phyloP scores from a whole-genome alignment of 768 basidiomycete genomes.

The Russula olivacea region DNA sequence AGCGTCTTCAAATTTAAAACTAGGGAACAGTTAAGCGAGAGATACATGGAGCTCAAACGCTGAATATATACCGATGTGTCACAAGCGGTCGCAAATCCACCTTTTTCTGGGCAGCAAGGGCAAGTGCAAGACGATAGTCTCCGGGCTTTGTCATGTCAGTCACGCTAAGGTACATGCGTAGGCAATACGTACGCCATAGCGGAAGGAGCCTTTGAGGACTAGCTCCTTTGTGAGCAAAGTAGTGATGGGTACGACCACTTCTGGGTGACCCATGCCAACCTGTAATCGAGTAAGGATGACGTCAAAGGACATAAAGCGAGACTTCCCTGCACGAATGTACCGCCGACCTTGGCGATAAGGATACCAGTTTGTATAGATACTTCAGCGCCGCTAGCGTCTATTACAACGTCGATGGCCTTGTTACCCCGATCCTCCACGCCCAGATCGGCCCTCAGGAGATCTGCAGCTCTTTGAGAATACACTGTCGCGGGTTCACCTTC shows the following conservation, averaged over 20 bases:
- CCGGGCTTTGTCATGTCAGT: constrained; percentile 49
- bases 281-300: constrained; percentile 35
- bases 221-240: constrained; percentile 72
- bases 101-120: constrained; percentile 73
- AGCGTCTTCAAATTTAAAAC: constrained; percentile 74
- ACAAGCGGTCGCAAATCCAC: constrained; percentile 85
- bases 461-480: constrained; percentile 70
- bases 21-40: constrained; percentile 27
- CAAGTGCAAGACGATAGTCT: constrained; percentile 79
- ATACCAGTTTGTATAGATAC: constrained; percentile 85
- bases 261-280: constrained; percentile 83
- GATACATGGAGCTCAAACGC: neutral
- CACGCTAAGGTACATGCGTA: neutral
- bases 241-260: constrained; percentile 69
- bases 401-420: constrained; percentile 72
- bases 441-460: constrained; percentile 56
- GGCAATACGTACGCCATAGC: constrained; percentile 58
- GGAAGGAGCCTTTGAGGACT: constrained; percentile 84
- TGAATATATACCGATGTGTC: constrained; percentile 64
- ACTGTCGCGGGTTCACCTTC: constrained; percentile 61
- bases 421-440: constrained; percentile 66
- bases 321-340: constrained; percentile 63
- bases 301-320: neutral
- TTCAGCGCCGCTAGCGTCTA: constrained; percentile 92
- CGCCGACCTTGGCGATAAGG: constrained; percentile 68